A percentile compares a stretch with the other conserved stretches of the same genome.
phyloP scores from a whole-genome alignment of 306 rosid species.

The Sphenostylis stenocarpa region DNA sequence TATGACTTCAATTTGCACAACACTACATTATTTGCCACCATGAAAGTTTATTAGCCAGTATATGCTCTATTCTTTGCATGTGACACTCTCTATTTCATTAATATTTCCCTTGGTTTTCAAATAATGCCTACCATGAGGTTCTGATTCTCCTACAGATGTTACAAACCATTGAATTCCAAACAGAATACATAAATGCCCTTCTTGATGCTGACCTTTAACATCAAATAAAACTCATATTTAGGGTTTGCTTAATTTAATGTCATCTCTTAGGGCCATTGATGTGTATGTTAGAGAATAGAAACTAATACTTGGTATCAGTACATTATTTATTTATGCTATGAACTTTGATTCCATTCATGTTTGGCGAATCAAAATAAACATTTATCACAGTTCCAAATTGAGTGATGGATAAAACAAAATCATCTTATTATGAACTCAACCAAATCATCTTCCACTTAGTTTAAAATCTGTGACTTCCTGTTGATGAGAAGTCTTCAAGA shows the following conservation, averaged over 20 bases:
- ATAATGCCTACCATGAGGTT: slow-evolving; percentile 28
- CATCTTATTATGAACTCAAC: too few relatives aligned
- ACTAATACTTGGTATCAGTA: slow-evolving; percentile 19
- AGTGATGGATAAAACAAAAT: too few relatives aligned
- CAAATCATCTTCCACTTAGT: too few relatives aligned
- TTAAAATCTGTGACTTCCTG: too few relatives aligned
- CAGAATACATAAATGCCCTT: slow-evolving; percentile 16
- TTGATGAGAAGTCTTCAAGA: too few relatives aligned
- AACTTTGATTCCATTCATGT: too few relatives aligned
- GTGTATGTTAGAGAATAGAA: background rate
- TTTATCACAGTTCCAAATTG: too few relatives aligned
- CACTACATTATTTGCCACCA: slow-evolving; percentile 28
- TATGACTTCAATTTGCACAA: slow-evolving; percentile 19
- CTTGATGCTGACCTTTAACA: slow-evolving; percentile 33
- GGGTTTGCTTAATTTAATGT: slow-evolving; percentile 17
- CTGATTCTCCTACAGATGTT: slow-evolving; percentile 43
- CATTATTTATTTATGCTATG: background rate
- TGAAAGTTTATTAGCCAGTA: background rate
- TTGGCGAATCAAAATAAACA: too few relatives aligned
- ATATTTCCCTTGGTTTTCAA: slow-evolving; percentile 26
- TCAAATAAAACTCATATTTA: slow-evolving; percentile 15
- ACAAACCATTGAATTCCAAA: slow-evolving; percentile 32
- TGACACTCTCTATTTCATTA: background rate
- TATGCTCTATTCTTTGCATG: slow-evolving; percentile 36
- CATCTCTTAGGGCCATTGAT: background rate